A percentile compares a stretch with the other conserved stretches of the same genome.
Evolutionary conservation across 768 basidiomycete species (phyloP).

Genomic region (Phaeotremella fagi): DNA sequence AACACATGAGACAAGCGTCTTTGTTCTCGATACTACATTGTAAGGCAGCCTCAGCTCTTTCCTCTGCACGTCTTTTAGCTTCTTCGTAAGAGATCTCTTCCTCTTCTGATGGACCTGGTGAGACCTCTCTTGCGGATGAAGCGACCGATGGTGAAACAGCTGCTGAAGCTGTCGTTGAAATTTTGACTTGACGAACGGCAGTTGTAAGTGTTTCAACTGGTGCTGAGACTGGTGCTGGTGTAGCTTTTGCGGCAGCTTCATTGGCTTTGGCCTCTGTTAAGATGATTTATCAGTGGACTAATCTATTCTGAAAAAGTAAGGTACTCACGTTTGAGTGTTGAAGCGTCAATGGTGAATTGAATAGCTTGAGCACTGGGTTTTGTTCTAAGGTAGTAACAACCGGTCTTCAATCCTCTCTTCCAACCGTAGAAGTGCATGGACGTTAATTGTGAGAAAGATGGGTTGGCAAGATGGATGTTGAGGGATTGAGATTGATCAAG

Average conservation of each 20-base stretch:
- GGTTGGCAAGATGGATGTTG: constrained; percentile 86
- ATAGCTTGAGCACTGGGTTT: constrained; percentile 91
- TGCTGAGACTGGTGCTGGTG: constrained; percentile 10
- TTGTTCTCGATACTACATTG: constrained; percentile 49
- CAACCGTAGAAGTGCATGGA: constrained; percentile 70
- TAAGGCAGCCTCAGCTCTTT: constrained; percentile 47
- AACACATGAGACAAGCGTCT: constrained; percentile 47
- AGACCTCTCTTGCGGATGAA: constrained; percentile 4
- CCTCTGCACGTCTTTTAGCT: constrained; percentile 46
- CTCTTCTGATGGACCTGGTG: constrained; percentile 38
- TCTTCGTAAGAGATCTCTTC: constrained; percentile 48
- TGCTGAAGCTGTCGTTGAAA: constrained; percentile 33
- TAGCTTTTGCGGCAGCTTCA: constrained; percentile 17
- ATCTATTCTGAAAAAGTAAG: background rate
- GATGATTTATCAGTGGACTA: background rate
- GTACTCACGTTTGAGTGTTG: constrained; percentile 53
- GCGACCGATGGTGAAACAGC: constrained; percentile 1
- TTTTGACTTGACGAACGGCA: constrained; percentile 34
- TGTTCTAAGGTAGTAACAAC: constrained; percentile 91
- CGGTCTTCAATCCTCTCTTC: constrained; percentile 99
- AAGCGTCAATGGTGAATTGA: constrained; percentile 93
- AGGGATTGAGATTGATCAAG: constrained; percentile 94
- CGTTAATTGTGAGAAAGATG: constrained; percentile 79
- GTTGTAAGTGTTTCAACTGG: constrained; percentile 26
- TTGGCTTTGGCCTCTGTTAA: constrained; percentile 29